Base-by-base conservation (phyloP, 2,329 filamentous ascomycete genomes). In the Sporothrix humicola region DNA sequence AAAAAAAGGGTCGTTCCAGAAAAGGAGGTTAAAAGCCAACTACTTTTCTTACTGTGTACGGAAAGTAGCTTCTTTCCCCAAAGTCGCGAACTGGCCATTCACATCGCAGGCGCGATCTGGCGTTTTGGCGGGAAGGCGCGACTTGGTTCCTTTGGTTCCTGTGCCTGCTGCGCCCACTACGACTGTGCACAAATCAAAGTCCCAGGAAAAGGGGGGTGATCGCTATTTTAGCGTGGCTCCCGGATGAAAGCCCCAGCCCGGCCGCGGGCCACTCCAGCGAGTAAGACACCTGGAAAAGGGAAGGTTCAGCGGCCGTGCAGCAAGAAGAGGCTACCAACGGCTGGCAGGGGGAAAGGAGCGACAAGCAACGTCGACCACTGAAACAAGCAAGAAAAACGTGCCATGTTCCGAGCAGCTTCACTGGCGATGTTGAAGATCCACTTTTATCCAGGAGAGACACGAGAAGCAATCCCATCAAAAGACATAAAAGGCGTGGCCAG, bases 91-190 rank as follows among this genome's bases (percentile, higher is more conserved):
- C 71, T 72, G 61, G 71, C 71, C 71, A 72, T 68, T 72, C 71
- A 68, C 52, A 65, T 72, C 70, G 48, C 46, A 65, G 58, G 46
- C 70, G 70, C 70, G 70, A 72, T 72, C 59, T 56, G 70, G 58
- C 70, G 58, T 58, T 50, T 52, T 69, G 20, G 66, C 31, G 37
- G 31, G 31, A 37, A 37, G 46, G 61, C 61, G 61, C 42, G 61
- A 44, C 61, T 66, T 65, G 5, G 42, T 37, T 37, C 7, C 31
- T 37, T 37, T 65, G 61, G 42, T 48, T 65, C 42, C 42, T 63
- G 37, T 9, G 17, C 20, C 20, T 37, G 26, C 26, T 59, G 58
- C 15, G 17, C 20, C 20, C 15, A 15, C 26, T 59, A 13, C 15
- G 58, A 31, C 58, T 52, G 3, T 37, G 7, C 48, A 17, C 23